These are phyloP conservation scores for Cyclaneusma minus DNA, from an alignment of 2,329 filamentous ascomycete species.

Conservation along the genomic window DNA sequence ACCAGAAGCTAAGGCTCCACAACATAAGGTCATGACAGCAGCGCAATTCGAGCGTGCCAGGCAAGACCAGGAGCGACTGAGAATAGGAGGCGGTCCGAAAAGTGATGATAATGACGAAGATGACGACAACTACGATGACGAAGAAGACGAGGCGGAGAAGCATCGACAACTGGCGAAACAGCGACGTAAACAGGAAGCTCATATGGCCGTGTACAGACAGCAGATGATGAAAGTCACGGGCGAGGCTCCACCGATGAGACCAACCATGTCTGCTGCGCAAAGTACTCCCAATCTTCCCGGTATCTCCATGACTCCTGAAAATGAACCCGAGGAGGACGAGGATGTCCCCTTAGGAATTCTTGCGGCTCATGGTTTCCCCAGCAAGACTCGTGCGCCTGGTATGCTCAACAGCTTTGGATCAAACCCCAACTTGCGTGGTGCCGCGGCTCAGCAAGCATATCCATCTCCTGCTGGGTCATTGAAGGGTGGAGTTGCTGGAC, in stretches of 20 bases:
- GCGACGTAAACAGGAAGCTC: constrained; percentile 75
- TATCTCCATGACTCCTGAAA: constrained; percentile 22
- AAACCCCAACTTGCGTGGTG: constrained; percentile 53
- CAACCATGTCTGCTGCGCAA: constrained; percentile 37
- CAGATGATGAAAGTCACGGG: constrained; percentile 96
- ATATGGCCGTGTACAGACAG: constrained; percentile 78
- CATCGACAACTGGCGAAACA: constrained; percentile 59
- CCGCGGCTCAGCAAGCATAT: constrained; percentile 26
- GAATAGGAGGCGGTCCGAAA: constrained; percentile 26
- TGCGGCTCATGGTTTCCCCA: constrained; percentile 77
- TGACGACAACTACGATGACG: constrained; percentile 51
- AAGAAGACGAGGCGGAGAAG: constrained; percentile 68
- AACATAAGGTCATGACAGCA: constrained; percentile 77
- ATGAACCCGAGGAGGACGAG: constrained; percentile 65
- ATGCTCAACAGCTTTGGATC: constrained; percentile 49
- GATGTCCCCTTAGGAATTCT: constrained; percentile 77
- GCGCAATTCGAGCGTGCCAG: constrained; percentile 74
- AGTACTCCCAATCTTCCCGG: constrained; percentile 45
- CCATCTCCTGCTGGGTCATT: constrained; percentile 38
- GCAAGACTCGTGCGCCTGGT: constrained; percentile 58
- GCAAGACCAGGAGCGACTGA: constrained; percentile 51
- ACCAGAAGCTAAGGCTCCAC: constrained; percentile 18
- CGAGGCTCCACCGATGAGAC: constrained; percentile 42
- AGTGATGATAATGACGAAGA: constrained; percentile 49
- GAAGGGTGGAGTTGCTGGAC: constrained; percentile 32